These are phyloP conservation scores for Hippophae rhamnoides DNA, from an alignment of 306 rosid genomes.

Conservation along the genomic window DNA sequence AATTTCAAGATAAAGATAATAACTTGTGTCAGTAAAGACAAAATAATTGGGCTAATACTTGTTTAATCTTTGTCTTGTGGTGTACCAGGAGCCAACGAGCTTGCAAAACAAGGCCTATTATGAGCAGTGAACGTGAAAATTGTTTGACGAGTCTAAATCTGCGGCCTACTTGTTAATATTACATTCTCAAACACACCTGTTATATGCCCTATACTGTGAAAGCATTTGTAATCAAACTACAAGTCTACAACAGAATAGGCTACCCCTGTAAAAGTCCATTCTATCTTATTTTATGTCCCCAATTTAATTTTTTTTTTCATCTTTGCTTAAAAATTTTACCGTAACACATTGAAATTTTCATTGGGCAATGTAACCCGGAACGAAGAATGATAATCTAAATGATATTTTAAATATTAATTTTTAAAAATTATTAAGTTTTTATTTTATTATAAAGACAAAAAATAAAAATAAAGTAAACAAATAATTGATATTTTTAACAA, in stretches of 20 bases:
- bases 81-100: constrained; percentile 50
- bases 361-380: no score
- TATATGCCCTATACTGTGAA: constrained; percentile 4
- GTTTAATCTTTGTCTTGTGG: constrained; percentile 5
- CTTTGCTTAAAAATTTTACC: no score
- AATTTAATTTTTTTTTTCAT: no score
- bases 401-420: no score
- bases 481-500: no score
- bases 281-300: neutral
- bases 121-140: constrained; percentile 26
- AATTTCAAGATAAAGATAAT: neutral
- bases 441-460: no score
- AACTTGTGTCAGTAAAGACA: no score
- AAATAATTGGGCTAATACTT: neutral
- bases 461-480: no score
- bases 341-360: no score
- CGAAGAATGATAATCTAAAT: no score
- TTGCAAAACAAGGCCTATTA: constrained; percentile 36
- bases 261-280: neutral
- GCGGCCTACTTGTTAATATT: constrained; percentile 11
- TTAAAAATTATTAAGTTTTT: no score
- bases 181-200: constrained; percentile 6
- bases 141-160: constrained; percentile 12
- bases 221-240: constrained; percentile 2
- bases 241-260: neutral